Conservation (phyloP, 2,329 filamentous ascomycete species). For the Venturia aucupariae region DNA sequence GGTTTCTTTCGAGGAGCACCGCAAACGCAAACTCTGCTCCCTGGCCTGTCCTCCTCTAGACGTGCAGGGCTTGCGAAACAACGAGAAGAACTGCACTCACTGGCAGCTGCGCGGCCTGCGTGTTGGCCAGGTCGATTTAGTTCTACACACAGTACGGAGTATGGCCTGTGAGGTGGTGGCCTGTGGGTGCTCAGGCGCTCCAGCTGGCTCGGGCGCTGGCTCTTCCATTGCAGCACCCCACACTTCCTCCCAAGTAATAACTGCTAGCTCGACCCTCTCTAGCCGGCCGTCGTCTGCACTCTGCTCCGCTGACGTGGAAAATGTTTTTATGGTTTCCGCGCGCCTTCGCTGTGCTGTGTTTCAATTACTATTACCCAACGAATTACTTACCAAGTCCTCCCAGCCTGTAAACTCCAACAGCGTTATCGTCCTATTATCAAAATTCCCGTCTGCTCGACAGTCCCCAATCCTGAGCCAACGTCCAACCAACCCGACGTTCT, state of each 20-base stretch:
- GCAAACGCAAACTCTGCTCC: background rate
- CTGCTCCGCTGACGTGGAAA: slow-evolving; percentile 9
- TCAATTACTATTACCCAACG: slow-evolving; percentile 31
- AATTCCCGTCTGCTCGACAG: slow-evolving; percentile 17
- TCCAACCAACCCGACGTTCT: background rate
- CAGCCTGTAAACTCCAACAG: slow-evolving; percentile 28
- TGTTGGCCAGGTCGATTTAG: no score
- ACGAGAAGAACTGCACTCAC: no score
- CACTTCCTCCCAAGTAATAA: background rate
- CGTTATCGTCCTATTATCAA: slow-evolving; percentile 38
- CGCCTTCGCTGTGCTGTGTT: slow-evolving; percentile 24
- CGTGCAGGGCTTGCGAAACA: slow-evolving; percentile 3
- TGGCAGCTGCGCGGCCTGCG: no score
- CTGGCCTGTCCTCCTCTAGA: background rate
- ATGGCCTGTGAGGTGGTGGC: background rate
- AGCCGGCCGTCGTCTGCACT: background rate
- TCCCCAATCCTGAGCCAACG: background rate
- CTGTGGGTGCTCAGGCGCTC: no score
- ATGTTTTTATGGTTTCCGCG: slow-evolving; percentile 10
- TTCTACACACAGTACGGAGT: no score
- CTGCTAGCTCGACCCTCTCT: background rate
- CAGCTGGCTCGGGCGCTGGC: no score
- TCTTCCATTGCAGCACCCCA: background rate
- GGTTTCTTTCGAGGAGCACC: no score
- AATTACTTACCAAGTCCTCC: slow-evolving; percentile 37